Evolutionary conservation across 2,329 filamentous ascomycete species (phyloP).

Genomic region (Calonectria honghensis): DNA sequence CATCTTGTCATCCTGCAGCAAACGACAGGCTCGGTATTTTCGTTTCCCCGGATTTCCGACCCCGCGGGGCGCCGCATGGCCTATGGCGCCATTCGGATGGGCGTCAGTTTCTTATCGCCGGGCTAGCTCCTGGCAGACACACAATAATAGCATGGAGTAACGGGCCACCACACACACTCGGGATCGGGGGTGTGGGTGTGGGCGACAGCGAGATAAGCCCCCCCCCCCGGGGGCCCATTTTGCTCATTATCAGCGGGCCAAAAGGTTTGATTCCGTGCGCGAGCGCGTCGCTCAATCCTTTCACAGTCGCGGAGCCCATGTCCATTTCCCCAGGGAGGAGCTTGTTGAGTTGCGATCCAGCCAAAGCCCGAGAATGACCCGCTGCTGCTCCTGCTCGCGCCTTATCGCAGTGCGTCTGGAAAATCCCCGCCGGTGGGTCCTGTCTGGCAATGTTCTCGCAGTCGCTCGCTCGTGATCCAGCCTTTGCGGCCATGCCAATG

Average conservation of each 20-base stretch:
- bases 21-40: constrained; percentile 40
- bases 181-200: constrained; percentile 6
- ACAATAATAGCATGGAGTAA: constrained; percentile 33
- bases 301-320: constrained; percentile 37
- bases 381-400: constrained; percentile 43
- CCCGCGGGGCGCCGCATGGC: constrained; percentile 45
- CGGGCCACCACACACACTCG: constrained; percentile 21
- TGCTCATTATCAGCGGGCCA: constrained; percentile 23
- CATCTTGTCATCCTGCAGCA: background rate
- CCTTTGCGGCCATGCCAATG: constrained; percentile 43
- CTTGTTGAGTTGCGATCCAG: constrained; percentile 27
- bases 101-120: constrained; percentile 30
- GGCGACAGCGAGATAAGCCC: constrained; percentile 30
- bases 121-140: constrained; percentile 13
- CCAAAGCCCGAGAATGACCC: constrained; percentile 48
- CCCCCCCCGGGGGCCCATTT: constrained; percentile 4
- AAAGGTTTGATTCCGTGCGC: constrained; percentile 30
- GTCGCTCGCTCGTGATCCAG: constrained; percentile 47
- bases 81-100: constrained; percentile 7
- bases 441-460: constrained; percentile 50
- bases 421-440: constrained; percentile 48
- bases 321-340: constrained; percentile 36
- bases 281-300: constrained; percentile 26
- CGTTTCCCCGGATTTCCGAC: constrained; percentile 53
- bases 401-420: constrained; percentile 52